phyloP scores from a whole-genome alignment of 768 basidiomycete species.

The Hericium rajendrae region DNA sequence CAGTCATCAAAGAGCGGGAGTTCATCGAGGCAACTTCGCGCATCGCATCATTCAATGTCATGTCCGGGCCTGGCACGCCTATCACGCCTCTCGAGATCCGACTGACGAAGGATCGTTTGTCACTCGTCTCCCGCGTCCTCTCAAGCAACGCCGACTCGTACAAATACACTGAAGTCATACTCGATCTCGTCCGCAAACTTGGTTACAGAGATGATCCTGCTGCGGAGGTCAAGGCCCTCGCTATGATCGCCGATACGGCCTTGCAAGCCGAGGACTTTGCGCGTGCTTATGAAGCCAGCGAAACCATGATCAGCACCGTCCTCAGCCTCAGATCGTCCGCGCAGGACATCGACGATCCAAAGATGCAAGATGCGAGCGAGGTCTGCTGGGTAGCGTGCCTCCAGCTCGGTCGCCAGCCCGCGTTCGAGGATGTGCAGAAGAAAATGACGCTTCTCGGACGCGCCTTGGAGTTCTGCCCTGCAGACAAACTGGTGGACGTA shows the following conservation, averaged over 20 bases:
- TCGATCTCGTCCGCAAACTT: conserved; percentile 84
- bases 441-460: conserved; percentile 68
- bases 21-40: conserved; percentile 98
- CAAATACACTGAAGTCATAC: conserved; percentile 84
- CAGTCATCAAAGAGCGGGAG: conserved; percentile 61
- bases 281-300: conserved; percentile 61
- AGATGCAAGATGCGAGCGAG: conserved; percentile 53
- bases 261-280: conserved; percentile 73
- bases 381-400: conserved; percentile 89
- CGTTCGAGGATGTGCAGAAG: conserved; percentile 57
- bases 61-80: conserved; percentile 61
- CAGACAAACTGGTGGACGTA: conserved; percentile 71
- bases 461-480: conserved; percentile 79
- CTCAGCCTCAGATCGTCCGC: conserved; percentile 33
- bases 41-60: conserved; percentile 84
- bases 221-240: conserved; percentile 75
- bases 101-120: conserved; percentile 79
- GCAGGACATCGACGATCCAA: conserved; percentile 25
- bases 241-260: conserved; percentile 88
- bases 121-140: conserved; percentile 79
- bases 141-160: conserved; percentile 81
- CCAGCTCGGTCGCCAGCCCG: conserved; percentile 76
- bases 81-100: conserved; percentile 92
- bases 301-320: conserved; percentile 61
- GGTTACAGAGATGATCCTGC: conserved; percentile 62